Conservation (phyloP, 805 yeast species). For the Candida methanosorbosa region DNA sequence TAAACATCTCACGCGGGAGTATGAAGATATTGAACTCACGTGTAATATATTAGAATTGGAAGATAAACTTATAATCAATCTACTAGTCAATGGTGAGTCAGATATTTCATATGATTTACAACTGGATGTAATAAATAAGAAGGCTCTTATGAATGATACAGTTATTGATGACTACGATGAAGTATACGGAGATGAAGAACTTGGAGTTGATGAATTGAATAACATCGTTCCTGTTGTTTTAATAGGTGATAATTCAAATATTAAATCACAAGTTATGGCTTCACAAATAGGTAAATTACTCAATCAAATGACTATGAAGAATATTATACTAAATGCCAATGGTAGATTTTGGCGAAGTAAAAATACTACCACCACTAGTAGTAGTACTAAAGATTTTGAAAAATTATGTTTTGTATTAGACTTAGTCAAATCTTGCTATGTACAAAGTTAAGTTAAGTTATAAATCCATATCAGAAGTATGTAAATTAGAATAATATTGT, state of each 20-base stretch:
- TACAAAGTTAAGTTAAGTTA: conserved; percentile 9
- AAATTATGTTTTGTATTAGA: conserved; percentile 30
- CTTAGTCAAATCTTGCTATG: conserved; percentile 20
- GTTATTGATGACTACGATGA: conserved; percentile 4
- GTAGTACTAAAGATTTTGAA: conserved; percentile 30
- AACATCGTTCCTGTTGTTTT: conserved; percentile 22
- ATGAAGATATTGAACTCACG: conserved; percentile 6
- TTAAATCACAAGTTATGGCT: conserved; percentile 37
- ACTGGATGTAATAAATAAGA: conserved; percentile 10
- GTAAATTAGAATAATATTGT: conserved; percentile 11
- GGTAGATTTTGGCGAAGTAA: conserved; percentile 34
- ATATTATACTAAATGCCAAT: conserved; percentile 35
- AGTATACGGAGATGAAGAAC: conserved; percentile 14
- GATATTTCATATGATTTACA: conserved; percentile 42
- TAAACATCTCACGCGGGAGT: neutral
- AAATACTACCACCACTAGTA: conserved; percentile 13
- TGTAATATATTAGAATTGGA: conserved; percentile 22
- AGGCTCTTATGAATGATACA: conserved; percentile 7
- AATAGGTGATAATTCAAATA: conserved; percentile 35
- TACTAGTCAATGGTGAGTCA: conserved; percentile 34
- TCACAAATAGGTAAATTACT: conserved; percentile 40
- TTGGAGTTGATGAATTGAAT: conserved; percentile 19
- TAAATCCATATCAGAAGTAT: conserved; percentile 6
- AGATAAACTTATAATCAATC: conserved; percentile 32
- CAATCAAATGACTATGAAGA: conserved; percentile 25